These are phyloP conservation scores for Lanmaoa pseudosensibilis DNA, from an alignment of 768 basidiomycete genomes.

Conservation along the genomic window DNA sequence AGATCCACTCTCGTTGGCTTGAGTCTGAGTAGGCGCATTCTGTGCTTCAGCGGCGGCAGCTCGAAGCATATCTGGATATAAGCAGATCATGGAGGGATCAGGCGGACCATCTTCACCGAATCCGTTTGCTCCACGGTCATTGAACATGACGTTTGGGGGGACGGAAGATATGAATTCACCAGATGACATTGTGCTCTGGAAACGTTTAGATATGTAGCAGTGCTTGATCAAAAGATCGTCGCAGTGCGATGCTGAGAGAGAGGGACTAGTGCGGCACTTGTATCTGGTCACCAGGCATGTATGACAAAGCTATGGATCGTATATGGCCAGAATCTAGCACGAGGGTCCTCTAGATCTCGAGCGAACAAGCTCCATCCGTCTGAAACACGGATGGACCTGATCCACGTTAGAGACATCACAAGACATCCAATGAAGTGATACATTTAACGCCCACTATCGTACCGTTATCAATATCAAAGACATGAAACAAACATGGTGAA, in stretches of 20 bases:
- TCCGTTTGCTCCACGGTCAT: too few species aligned
- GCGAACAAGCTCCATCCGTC: too few species aligned
- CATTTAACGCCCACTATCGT: slow-evolving; percentile 3
- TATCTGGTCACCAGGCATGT: too few species aligned
- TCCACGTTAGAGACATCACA: neutral
- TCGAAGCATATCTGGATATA: neutral
- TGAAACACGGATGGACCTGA: too few species aligned
- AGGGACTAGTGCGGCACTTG: too few species aligned
- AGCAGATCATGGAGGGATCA: neutral
- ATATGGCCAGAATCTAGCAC: neutral
- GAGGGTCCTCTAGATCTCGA: too few species aligned
- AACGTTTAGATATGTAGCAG: neutral
- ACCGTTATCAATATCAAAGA: slow-evolving; percentile 2
- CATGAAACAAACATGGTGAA: neutral
- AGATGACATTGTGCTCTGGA: neutral
- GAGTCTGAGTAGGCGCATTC: too few species aligned
- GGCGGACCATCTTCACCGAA: too few species aligned
- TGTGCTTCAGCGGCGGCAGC: neutral
- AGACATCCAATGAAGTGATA: neutral
- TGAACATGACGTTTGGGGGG: neutral
- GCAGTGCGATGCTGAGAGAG: neutral
- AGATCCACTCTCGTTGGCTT: too few species aligned
- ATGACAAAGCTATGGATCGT: too few species aligned
- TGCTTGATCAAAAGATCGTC: neutral
- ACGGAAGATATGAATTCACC: neutral